Evolutionary conservation across 2,329 filamentous ascomycete species (phyloP), one percentile per base, ranked within the genome.

Genomic region (Ceratocystis lukuohia): DNA sequence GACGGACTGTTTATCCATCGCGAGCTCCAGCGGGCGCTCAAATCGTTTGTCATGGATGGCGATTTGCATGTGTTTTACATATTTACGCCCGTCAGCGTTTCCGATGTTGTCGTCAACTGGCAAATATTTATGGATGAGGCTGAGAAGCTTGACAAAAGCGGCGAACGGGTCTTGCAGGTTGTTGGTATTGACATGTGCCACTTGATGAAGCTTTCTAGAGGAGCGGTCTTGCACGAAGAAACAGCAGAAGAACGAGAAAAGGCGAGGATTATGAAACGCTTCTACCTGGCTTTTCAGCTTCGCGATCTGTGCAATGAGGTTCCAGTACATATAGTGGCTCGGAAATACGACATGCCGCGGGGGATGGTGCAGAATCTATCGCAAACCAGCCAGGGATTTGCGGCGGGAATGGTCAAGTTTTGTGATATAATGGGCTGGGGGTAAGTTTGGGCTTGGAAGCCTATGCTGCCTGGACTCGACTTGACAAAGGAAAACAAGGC

Each of bases 41-140:
- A 82, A 68, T 86, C 86, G 1, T 91, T 92, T 71, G 88, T 91
- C 12, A 86, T 92, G 82, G 88, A 91, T 71, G 86, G 87, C 3
- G 88, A 92, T 69, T 86, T 92, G 84, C 88, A 91, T 71, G 81
- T 89, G 12, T 80, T 91, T 61, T 92, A 91, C 72, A 85, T 84
- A 46, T 91, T 91, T 69, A 91, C 88, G 0, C 88, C 88, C 0
- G 80, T 91, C 1, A 84, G 89, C 61, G 78, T 82, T 61, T 46
- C 64, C 2, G 59, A 66, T 45, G 75, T 80, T 2, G 76, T 78
- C 7, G 80, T 91, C 66, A 87, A 90, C 70, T 91, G 88, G 88
- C 82, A 82, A 64, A 81, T 85, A 0, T 91, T 89, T 70, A 83
- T 86, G 62, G 83, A 87, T 69, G 85, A 89, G 73, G 81, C 91